Base-by-base conservation (phyloP, 108 stramenopile species). In the Licmophora abbreviata region DNA sequence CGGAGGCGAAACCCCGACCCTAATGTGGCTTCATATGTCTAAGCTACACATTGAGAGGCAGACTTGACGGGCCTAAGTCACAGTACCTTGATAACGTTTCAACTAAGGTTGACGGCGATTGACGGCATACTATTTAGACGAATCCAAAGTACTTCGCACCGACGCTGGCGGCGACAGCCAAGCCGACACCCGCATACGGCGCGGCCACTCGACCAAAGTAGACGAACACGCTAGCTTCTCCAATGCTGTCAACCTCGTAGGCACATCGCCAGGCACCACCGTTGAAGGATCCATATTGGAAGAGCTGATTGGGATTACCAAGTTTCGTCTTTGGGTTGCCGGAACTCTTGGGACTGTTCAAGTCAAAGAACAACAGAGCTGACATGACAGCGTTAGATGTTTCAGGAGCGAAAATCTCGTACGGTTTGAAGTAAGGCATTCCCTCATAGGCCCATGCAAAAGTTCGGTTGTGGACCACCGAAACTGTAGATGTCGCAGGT, bases 381-480 rank as follows among this genome's bases (percentile, higher is more conserved):
- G 78, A 81, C 97, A 98, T 98, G 71, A 95, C 94, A 26, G 93
- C 91, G 50, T 95, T 95, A 61, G 94, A 94, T 20, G 92, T 95
- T 67, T 95, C 95, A 25, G 94, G 97, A 26, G 91, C 88, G 58
- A 93, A 94, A 44, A 98, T 95, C 63, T 98, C 97, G 58, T 92
- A 88, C 23, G 95, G 93, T 44, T 61, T 71, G 68, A 98, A 98
- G 63, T 86, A 92, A 20, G 91, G 92, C 93, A 98, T 95, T 40
- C 95, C 97, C 52, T 89, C 94, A 80, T 98, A 98, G 54, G 97
- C 97, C 93, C 91, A 84, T 7, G 95, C 97, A 69, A 98, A 98
- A 30, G 94, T 94, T 53, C 79, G 76, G 73, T 96, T 96, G 55
- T 85, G 83, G 37, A 67, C 71, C 23, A 98, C 97, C 29, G 93